Conservation (phyloP, 2,329 filamentous ascomycete genomes). For the Fusarium subtropicale region DNA sequence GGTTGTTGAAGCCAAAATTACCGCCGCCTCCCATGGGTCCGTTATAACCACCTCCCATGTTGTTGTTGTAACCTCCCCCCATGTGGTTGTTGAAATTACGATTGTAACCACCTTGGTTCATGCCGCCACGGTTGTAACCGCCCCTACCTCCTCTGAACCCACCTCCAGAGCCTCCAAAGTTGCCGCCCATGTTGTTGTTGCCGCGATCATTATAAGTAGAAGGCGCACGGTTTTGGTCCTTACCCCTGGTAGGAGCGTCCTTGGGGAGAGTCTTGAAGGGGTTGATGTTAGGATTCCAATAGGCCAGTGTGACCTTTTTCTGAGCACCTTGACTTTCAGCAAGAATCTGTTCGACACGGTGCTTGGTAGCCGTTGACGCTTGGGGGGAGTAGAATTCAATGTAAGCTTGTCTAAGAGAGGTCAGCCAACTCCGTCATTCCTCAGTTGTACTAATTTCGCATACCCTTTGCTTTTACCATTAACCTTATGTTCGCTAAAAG, state of each 20-base stretch:
- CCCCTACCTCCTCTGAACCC: slow-evolving; percentile 67
- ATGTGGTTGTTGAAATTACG: slow-evolving; percentile 58
- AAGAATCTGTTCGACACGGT: slow-evolving; percentile 75
- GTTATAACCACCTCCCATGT: slow-evolving; percentile 61
- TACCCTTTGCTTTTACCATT: slow-evolving; percentile 99
- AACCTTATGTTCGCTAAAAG: slow-evolving; percentile 98
- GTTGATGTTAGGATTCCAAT: slow-evolving; percentile 81
- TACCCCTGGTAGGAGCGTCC: slow-evolving; percentile 75
- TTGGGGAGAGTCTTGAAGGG: slow-evolving; percentile 93
- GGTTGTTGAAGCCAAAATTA: slow-evolving; percentile 61
- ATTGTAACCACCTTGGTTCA: slow-evolving; percentile 60
- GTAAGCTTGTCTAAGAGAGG: slow-evolving; percentile 73
- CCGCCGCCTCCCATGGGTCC: slow-evolving; percentile 66
- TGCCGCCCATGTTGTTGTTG: slow-evolving; percentile 54
- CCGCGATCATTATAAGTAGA: slow-evolving; percentile 63
- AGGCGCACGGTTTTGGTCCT: slow-evolving; percentile 69
- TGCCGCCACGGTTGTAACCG: slow-evolving; percentile 57
- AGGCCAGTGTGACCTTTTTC: slow-evolving; percentile 80
- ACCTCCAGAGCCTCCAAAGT: slow-evolving; percentile 66
- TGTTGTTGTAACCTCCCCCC: slow-evolving; percentile 57
- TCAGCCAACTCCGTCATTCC: slow-evolving; percentile 18
- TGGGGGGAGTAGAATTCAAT: slow-evolving; percentile 86
- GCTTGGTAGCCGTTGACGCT: slow-evolving; percentile 87
- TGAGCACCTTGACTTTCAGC: slow-evolving; percentile 64
- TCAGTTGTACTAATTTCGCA: background rate